phyloP scores from a whole-genome alignment of 169 alveolate genomes.

The Plasmodium falciparum region DNA sequence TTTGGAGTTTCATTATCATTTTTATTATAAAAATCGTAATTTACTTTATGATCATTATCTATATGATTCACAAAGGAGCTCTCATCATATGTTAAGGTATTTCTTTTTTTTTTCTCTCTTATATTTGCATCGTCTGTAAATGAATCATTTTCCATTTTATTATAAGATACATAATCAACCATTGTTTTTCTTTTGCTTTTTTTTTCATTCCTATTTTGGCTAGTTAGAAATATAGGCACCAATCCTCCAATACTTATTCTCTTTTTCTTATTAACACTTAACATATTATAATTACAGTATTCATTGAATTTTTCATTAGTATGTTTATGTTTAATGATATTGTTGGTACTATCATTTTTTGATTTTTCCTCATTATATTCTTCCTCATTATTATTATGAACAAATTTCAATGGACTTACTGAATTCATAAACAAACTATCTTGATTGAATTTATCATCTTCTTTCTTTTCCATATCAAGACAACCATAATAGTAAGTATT shows the following conservation, averaged over 20 bases:
- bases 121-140: neutral
- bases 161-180: conserved; percentile 14
- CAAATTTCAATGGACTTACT: conserved; percentile 54
- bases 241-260: conserved; percentile 75
- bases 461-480: conserved; percentile 6
- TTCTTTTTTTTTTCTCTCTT: too few relatives aligned
- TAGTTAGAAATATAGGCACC: conserved; percentile 70
- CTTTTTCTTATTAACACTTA: conserved; percentile 50
- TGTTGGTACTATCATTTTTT: neutral
- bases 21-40: conserved; percentile 11
- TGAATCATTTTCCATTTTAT: neutral
- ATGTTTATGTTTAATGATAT: neutral
- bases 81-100: too few relatives aligned
- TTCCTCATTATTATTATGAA: conserved; percentile 3
- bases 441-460: conserved; percentile 31
- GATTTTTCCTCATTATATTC: neutral
- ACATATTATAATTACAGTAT: neutral
- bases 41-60: neutral
- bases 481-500: neutral
- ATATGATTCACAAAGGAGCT: neutral
- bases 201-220: conserved; percentile 23
- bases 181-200: conserved; percentile 67
- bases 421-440: conserved; percentile 29
- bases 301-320: neutral
- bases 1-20: conserved; percentile 30